These are phyloP conservation scores for Aurifilum marmelostoma DNA, from an alignment of 2,329 filamentous ascomycete genomes.

Conservation along the genomic window DNA sequence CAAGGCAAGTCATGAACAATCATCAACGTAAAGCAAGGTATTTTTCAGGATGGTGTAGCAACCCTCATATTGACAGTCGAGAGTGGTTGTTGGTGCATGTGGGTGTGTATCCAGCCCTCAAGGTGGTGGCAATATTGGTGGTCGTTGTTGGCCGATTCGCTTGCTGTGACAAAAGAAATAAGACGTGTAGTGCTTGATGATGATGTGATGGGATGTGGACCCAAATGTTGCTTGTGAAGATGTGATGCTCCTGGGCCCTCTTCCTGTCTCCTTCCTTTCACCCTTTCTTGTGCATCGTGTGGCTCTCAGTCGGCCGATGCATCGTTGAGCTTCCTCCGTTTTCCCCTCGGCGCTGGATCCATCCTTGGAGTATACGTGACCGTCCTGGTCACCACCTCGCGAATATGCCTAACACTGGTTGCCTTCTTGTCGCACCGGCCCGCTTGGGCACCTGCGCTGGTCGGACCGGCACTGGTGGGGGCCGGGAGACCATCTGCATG, in stretches of 20 bases:
- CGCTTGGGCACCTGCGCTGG: conserved; percentile 14
- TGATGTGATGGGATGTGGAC: background rate
- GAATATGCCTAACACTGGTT: conserved; percentile 70
- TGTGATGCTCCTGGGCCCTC: conserved; percentile 7
- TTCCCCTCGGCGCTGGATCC: conserved; percentile 85
- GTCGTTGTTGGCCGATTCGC: background rate
- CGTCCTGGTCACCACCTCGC: conserved; percentile 91
- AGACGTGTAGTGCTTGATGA: conserved; percentile 22
- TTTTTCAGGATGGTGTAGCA: conserved; percentile 6
- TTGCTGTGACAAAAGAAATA: conserved; percentile 9
- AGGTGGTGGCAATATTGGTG: background rate
- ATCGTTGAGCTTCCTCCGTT: conserved; percentile 71
- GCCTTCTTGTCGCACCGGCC: conserved; percentile 54
- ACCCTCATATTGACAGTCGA: background rate
- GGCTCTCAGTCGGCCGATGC: conserved; percentile 23
- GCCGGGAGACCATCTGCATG: conserved; percentile 60
- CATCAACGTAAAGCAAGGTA: conserved; percentile 22
- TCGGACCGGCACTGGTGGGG: conserved; percentile 33
- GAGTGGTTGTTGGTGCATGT: background rate
- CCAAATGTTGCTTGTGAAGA: background rate
- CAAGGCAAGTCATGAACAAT: conserved; percentile 33
- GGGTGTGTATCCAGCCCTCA: background rate
- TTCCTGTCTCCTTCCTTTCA: background rate
- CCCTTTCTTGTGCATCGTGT: background rate
- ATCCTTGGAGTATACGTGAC: conserved; percentile 88